Evolutionary conservation across 163 green algal genomes (phyloP), one percentile per base, ranked within the genome.

Genomic region (Scenedesmus sp.): DNA sequence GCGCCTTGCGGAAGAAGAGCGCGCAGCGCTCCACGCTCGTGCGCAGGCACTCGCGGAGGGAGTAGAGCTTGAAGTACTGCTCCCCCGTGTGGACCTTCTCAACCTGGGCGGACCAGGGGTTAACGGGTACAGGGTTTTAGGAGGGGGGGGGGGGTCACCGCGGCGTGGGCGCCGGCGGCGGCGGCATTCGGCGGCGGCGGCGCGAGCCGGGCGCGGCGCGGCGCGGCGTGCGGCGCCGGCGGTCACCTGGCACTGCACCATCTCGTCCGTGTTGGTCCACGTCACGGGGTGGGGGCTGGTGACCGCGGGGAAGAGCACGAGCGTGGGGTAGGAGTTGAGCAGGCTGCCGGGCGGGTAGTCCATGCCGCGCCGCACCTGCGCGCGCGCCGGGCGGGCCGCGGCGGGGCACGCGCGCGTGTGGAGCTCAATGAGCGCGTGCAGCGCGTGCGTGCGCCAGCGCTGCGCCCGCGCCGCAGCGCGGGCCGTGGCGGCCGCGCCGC

Each of bases 311-410:
- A 83, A 83, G 34, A 83, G 42, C 44, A 83, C 75, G 42, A 83
- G 47, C 17, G 75, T 83, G 13, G 75, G 75, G 75, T 83, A 83
- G 64, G 53, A 57, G 56, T 83, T 83, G 24, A 83, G 75, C 54
- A 83, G 54, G 20, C 24, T 57, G 64, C 75, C 75, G 11, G 75
- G 75, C 2, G 64, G 64, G 36, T 71, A 83, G 29, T 15, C 22
- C 75, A 83, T 70, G 22, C 64, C 64, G n/a, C n/a, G n/a, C n/a
- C n/a, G n/a, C n/a, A n/a, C n/a, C n/a, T n/a, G n/a, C n/a, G n/a
- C n/a, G n/a, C n/a, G n/a, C n/a, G n/a, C n/a, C n/a, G n/a, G n/a
- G n/a, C n/a, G n/a, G n/a, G n/a, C n/a, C n/a, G n/a, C n/a, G n/a
- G n/a, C n/a, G n/a, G n/a, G n/a, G n/a, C n/a, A n/a, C n/a, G n/a